A percentile compares a stretch with the other conserved stretches of the same genome.
Conservation (phyloP, 139 green algal species). For the Gonium pectorale region DNA sequence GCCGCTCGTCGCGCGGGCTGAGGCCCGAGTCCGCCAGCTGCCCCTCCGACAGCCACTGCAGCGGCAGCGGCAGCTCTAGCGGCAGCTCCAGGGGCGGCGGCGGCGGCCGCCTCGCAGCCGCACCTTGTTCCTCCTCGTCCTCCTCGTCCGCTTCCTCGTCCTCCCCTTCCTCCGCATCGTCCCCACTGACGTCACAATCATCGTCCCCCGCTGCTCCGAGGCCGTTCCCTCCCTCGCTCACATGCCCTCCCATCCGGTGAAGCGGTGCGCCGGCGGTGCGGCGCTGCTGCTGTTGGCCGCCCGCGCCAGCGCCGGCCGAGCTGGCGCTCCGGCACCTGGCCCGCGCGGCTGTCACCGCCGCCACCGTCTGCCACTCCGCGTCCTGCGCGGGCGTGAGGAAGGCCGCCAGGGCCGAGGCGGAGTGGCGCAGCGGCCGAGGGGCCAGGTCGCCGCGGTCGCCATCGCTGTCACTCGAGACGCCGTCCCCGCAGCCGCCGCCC, state of each 20-base stretch:
- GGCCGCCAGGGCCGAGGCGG: too few relatives aligned
- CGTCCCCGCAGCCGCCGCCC: background rate
- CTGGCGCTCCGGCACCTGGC: too few relatives aligned
- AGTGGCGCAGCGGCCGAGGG: too few relatives aligned
- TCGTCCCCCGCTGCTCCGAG: too few relatives aligned
- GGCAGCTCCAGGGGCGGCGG: conserved; percentile 4
- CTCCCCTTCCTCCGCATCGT: background rate
- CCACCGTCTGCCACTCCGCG: too few relatives aligned
- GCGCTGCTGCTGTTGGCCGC: background rate
- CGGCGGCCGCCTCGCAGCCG: background rate
- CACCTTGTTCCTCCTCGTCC: too few relatives aligned
- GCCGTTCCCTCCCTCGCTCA: too few relatives aligned
- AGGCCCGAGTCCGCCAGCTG: conserved; percentile 11
- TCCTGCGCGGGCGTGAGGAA: too few relatives aligned
- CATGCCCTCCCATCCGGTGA: too few relatives aligned
- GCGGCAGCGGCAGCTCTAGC: conserved; percentile 7
- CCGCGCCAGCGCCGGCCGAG: too few relatives aligned
- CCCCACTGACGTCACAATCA: too few relatives aligned
- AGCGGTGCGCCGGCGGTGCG: background rate
- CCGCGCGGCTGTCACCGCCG: background rate
- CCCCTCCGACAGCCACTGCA: conserved; percentile 17
- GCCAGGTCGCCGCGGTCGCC: too few relatives aligned
- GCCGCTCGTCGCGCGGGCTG: background rate
- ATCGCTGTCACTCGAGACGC: background rate
- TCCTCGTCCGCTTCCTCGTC: background rate